Evolutionary conservation across 2,329 filamentous ascomycete species (phyloP), one percentile per base, ranked within the genome.

Genomic region (Rhinocladiella mackenziei): DNA sequence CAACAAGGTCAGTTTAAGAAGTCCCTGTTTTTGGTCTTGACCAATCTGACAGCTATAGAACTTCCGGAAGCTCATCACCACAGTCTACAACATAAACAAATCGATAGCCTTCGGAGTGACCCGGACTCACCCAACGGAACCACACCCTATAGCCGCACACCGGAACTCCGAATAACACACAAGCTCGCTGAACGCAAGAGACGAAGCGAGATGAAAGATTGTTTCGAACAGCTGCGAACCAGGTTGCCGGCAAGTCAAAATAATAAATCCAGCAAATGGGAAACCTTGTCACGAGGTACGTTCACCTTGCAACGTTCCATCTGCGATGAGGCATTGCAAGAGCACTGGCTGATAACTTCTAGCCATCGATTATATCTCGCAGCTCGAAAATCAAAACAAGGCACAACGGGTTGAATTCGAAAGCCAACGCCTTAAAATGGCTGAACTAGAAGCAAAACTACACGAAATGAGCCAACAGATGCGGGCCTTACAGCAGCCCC

Each of bases 261-360:
- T 50, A 72, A 71, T 56, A 74, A 74, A 51, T 73, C 71, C 5
- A 73, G 71, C 57, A 74, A 74, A 60, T 73, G 71, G 71, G 71
- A 74, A 51, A 74, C 70, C 1, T 55, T 74, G 14, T 71, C 68
- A 17, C 60, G 68, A 63, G 68, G 68, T 71, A 60, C 37, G 56
- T 35, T 18, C 18, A 17, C 8, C 5, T 35, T n/a, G n/a, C n/a
- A n/a, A n/a, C n/a, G n/a, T n/a, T n/a, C n/a, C n/a, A n/a, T n/a
- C n/a, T n/a, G n/a, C n/a, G 32, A 20, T 19, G 7, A 14, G 4
- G 18, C 17, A 19, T 9, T 10, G 13, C 32, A 23, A 13, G 29
- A 14, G 28, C 7, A 6, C 13, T 13, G 7, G 18, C 45, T 54
- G 41, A 38, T n/a, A 6, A 8, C 11, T 30, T 36, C 14, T 52